A percentile compares a stretch with the other conserved stretches of the same genome.
Evolutionary conservation across 2,329 filamentous ascomycete species (phyloP).

Genomic region (Alternaria gansuensis): DNA sequence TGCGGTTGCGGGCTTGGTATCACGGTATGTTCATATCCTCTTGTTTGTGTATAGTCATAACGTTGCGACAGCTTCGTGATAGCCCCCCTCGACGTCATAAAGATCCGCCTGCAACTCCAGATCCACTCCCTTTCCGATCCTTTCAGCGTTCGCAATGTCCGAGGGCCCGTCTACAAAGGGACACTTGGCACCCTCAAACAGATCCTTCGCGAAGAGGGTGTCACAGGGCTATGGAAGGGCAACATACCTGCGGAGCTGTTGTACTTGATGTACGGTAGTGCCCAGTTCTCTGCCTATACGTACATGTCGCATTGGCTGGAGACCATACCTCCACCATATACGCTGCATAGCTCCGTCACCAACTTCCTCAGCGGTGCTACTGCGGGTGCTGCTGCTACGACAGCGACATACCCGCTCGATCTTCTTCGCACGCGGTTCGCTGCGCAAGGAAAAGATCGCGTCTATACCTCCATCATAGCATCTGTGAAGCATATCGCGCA

Average conservation of each 20-base stretch:
- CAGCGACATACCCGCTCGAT: constrained; percentile 89
- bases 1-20: constrained; percentile 82
- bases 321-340: constrained; percentile 55
- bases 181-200: constrained; percentile 77
- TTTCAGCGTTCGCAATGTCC: constrained; percentile 61
- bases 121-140: constrained; percentile 83
- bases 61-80: constrained; percentile 76
- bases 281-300: constrained; percentile 91
- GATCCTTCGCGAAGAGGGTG: constrained; percentile 81
- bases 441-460: constrained; percentile 81
- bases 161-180: constrained; percentile 71
- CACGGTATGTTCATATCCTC: constrained; percentile 67
- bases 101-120: constrained; percentile 96
- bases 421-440: constrained; percentile 93
- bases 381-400: constrained; percentile 84
- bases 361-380: constrained; percentile 84
- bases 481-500: constrained; percentile 76
- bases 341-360: constrained; percentile 72
- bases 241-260: constrained; percentile 95
- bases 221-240: constrained; percentile 93
- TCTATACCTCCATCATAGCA: constrained; percentile 76
- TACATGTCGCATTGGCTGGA: constrained; percentile 74
- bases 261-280: constrained; percentile 88
- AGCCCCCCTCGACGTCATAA: constrained; percentile 94
- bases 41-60: constrained; percentile 11